phyloP scores from a whole-genome alignment of 1,139 yeast species.

The Nakaseomyces nivariensis region DNA sequence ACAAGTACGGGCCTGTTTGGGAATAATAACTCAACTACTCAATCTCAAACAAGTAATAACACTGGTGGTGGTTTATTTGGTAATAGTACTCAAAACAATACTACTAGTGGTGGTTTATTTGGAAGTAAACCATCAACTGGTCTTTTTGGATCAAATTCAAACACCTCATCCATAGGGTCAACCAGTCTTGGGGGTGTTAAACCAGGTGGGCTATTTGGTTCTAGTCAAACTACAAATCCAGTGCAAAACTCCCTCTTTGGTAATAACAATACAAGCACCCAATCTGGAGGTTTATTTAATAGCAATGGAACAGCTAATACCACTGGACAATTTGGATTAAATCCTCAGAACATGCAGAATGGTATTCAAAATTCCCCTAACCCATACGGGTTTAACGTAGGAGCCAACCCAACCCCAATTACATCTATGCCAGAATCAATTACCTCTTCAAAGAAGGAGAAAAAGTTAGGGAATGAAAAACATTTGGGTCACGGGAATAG shows the following conservation, averaged over 20 bases:
- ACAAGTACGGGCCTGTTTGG: slow-evolving; percentile 26
- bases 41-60: background rate
- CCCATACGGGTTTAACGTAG: slow-evolving; percentile 26
- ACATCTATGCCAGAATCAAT: slow-evolving; percentile 33
- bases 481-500: background rate
- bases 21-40: slow-evolving; percentile 1
- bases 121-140: slow-evolving; percentile 5
- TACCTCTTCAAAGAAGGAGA: slow-evolving; percentile 13
- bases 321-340: slow-evolving; percentile 10
- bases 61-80: slow-evolving; percentile 11
- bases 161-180: background rate
- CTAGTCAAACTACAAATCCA: slow-evolving; percentile 1
- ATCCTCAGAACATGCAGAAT: background rate
- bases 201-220: slow-evolving; percentile 11
- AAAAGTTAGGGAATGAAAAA: background rate
- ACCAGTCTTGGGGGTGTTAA: background rate
- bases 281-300: slow-evolving; percentile 22
- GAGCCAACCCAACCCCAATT: slow-evolving; percentile 18
- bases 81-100: slow-evolving; percentile 2
- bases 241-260: slow-evolving; percentile 5
- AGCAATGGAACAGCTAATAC: slow-evolving; percentile 7
- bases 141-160: slow-evolving; percentile 1
- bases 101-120: slow-evolving; percentile 10
- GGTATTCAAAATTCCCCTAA: slow-evolving; percentile 8
- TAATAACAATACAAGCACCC: slow-evolving; percentile 4